Percentiles rank a stretch among this genome's conserved stretches.
Conservation (phyloP, 768 basidiomycete genomes). For the Daedaleopsis nitida region DNA sequence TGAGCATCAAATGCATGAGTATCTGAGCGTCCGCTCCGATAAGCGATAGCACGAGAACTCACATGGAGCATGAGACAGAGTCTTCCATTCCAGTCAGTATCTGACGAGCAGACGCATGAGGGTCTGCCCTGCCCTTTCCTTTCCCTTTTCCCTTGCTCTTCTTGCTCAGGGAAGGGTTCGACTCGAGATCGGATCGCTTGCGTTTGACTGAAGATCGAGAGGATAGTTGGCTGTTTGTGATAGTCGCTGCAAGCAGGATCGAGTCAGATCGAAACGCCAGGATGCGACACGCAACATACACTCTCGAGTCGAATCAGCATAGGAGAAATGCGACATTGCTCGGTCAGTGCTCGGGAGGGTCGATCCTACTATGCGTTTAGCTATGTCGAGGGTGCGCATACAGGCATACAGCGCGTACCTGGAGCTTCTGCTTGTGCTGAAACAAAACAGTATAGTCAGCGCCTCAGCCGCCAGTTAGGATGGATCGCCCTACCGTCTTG, state of each 20-base stretch:
- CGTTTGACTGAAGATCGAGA: slow-evolving; percentile 1
- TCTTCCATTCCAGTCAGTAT: slow-evolving; percentile 56
- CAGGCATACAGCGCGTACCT: neutral
- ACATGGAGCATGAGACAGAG: slow-evolving; percentile 76
- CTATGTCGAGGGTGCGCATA: neutral
- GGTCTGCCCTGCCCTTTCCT: slow-evolving; percentile 44
- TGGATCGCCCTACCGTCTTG: slow-evolving; percentile 34
- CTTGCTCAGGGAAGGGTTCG: neutral
- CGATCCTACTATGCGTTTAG: neutral
- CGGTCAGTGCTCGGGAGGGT: neutral
- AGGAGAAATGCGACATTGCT: too few species aligned
- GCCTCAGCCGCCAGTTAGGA: neutral
- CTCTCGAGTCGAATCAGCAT: neutral
- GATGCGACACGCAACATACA: neutral
- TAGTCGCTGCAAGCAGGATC: neutral
- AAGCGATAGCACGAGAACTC: slow-evolving; percentile 30
- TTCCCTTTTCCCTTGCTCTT: slow-evolving; percentile 46
- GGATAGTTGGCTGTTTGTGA: neutral
- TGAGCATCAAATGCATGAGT: slow-evolving; percentile 27
- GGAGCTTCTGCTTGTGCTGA: neutral
- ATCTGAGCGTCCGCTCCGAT: too few species aligned
- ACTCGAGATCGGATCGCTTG: neutral
- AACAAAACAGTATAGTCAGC: neutral
- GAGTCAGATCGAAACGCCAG: neutral
- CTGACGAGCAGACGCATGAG: slow-evolving; percentile 25